These are phyloP conservation scores for Acer yangbiense DNA, from an alignment of 345 rosid genomes.

Conservation along the genomic window DNA sequence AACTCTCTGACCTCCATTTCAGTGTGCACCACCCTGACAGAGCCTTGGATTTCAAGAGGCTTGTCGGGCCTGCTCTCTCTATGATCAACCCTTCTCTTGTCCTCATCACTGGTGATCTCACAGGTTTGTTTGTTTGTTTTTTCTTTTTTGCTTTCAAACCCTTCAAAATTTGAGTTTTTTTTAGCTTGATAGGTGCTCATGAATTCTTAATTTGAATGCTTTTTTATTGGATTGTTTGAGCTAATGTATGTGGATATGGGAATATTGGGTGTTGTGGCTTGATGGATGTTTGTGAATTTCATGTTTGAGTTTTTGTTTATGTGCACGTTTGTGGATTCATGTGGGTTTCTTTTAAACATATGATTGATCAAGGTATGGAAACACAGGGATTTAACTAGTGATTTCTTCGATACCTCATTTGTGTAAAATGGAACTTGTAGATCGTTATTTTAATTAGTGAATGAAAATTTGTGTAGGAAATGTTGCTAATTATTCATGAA, in stretches of 20 bases:
- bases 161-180: neutral
- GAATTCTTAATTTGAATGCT: neutral
- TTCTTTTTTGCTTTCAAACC: neutral
- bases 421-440: neutral
- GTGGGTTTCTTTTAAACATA: neutral
- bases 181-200: neutral
- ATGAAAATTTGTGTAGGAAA: constrained; percentile 1
- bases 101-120: constrained; percentile 92
- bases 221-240: neutral
- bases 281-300: neutral
- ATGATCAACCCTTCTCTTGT: constrained; percentile 85
- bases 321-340: neutral
- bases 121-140: constrained; percentile 46
- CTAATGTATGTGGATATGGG: neutral
- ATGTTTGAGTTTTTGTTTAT: neutral
- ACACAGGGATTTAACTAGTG: neutral
- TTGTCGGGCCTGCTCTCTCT: constrained; percentile 66
- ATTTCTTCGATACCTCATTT: too few species aligned
- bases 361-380: neutral
- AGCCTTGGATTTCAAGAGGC: constrained; percentile 63
- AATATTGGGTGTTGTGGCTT: neutral
- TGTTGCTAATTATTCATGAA: neutral
- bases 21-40: constrained; percentile 89
- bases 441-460: neutral
- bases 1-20: constrained; percentile 98